Base-by-base conservation (phyloP, 2,329 filamentous ascomycete species). In the Fusarium sp. region DNA sequence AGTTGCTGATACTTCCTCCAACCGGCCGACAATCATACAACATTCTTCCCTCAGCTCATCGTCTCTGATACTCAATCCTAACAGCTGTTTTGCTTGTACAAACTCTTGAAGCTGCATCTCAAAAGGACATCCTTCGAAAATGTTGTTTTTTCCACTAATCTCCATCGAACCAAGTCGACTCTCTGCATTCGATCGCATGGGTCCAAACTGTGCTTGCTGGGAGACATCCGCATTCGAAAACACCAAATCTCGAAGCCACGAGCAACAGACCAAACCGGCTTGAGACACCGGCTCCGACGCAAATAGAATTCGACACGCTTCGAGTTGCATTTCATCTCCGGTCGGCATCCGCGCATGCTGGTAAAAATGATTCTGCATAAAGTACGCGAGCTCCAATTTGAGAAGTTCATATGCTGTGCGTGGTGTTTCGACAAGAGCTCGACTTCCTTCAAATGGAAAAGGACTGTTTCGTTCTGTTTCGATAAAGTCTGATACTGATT, bases 91-190 rank as follows among this genome's bases (percentile, higher is more conserved):
- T 0, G 61, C 58, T 11, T 63, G 49, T 2, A 70, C 70, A 36
- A 69, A 73, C 0, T 65, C 54, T 5, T 64, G 41, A 1, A 77
- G 51, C 17, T 73, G 70, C 2, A 37, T 55, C 45, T 77, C 75
- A 1, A 77, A 71, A 3, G 69, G 65, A 48, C 75, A 77, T 0
- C 54, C 51, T 5, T 76, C 73, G 7, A 77, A 77, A 0, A 77
- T 69, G 5, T 69, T 70, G 0, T 72, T 56, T 47, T 77, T 75
- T 0, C 75, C 75, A 2, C 72, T 76, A 4, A 77, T 76, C 17
- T 61, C 64, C 11, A 75, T 52, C 0, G 66, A 58, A 0, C 58
- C 63, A 1, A 76, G 51, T 2, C 75, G 67, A 6, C 67, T 59
- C 43, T 76, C 74, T 1, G 66, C 57, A 2, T 69, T 47, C 0